These are phyloP conservation scores for Fusarium musae DNA, from an alignment of 2,329 filamentous ascomycete species.

Conservation along the genomic window DNA sequence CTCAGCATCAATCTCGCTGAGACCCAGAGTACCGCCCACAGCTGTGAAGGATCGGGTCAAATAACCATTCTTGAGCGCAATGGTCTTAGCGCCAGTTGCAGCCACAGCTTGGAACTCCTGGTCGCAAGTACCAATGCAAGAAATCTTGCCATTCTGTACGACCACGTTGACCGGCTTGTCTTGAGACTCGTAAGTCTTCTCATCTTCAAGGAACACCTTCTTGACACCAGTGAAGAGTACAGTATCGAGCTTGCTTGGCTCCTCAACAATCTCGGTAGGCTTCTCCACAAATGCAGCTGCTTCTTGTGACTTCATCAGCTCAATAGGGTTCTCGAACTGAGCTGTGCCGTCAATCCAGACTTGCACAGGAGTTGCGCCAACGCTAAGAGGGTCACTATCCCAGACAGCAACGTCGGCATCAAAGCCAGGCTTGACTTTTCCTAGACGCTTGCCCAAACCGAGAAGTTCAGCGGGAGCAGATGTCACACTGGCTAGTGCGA, in stretches of 20 bases:
- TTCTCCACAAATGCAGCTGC: constrained; percentile 53
- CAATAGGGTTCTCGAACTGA: constrained; percentile 63
- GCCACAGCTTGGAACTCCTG: constrained; percentile 54
- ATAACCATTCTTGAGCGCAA: constrained; percentile 68
- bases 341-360: constrained; percentile 72
- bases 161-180: constrained; percentile 58
- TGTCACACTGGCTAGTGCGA: constrained; percentile 67
- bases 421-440: constrained; percentile 70
- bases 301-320: constrained; percentile 61
- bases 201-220: constrained; percentile 60
- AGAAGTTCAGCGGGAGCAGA: constrained; percentile 68
- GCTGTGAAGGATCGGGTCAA: constrained; percentile 70
- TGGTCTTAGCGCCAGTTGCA: constrained; percentile 48
- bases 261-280: constrained; percentile 55
- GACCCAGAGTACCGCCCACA: constrained; percentile 68
- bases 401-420: constrained; percentile 71
- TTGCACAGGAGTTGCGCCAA: constrained; percentile 68
- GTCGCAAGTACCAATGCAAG: constrained; percentile 66
- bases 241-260: constrained; percentile 51
- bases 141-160: constrained; percentile 63
- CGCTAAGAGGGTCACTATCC: constrained; percentile 70
- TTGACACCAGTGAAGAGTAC: constrained; percentile 68
- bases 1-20: constrained; percentile 72
- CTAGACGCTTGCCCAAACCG: constrained; percentile 66
- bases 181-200: constrained; percentile 51